Evolutionary conservation across 331 rosid genomes (phyloP), one percentile per base, ranked within the genome.

Genomic region (Pyracantha coccinea): DNA sequence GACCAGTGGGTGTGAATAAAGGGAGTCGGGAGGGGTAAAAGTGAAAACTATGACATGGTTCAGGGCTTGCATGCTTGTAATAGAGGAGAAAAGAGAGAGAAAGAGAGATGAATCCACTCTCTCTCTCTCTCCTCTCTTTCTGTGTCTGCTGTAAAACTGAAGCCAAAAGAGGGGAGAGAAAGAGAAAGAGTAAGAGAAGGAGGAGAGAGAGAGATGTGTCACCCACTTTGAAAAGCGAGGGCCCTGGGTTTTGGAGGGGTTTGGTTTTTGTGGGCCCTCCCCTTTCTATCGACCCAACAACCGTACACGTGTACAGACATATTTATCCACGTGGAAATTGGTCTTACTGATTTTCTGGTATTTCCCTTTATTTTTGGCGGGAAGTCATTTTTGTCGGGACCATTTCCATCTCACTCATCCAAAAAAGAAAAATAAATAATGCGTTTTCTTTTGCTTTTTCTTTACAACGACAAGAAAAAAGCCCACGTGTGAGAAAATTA

Each of bases 11-110:
- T 31, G 95, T 45, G 81, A 89, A 86, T 74, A 75, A 70, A 75
- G 84, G 24, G 66, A 70, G 24, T 17, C 14, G 75, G 21, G 35
- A 84, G 73, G 85, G 90, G 29, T n/a, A 84, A 70, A 77, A 86
- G 33, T 59, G 90, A 85, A 87, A 81, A 55, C 64, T 80, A 24
- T 2, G 78, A 47, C 77, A 80, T 85, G 87, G 88, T 80, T 72
- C 78, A 80, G 75, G 83, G 83, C 61, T 85, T 89, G 96, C 99
- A 92, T 95, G 92, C 91, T 90, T 72, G 78, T 73, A 25, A 77
- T 52, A 67, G 7, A 71, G 28, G 58, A 3, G 69, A 77, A 76
- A 27, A 65, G 77, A 52, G 50, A 62, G 21, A 31, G 47, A 11
- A 11, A 11, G 66, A 61, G 69, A 62, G 72, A 13, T 77, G 68